Base-by-base conservation (phyloP, 306 rosid species). In the Hippophae tibetana region DNA sequence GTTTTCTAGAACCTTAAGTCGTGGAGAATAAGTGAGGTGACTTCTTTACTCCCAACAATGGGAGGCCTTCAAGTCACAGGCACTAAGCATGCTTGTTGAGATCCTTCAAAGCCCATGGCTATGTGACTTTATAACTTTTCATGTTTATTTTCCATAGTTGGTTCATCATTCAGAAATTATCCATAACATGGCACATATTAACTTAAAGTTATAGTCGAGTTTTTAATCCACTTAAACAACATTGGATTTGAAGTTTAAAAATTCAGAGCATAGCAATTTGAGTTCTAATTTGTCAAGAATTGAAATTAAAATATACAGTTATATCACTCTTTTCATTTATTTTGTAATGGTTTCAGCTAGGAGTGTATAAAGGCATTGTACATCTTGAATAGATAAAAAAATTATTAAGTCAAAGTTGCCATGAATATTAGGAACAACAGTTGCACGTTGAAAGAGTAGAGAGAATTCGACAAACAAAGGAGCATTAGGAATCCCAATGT, bases 101-200 rank as follows among this genome's bases (percentile, higher is more conserved):
- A 86, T 92, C 65, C 99, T 92, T 65, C 99, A 86, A 62, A 88
- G 97, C 69, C 99, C 99, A 6, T 85, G 95, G 99, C 81, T 92
- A 23, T 92, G 84, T 59, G 95, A 92, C 67, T 89, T 92, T 27
- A 86, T 92, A 81, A 93, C 99, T 60, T 88, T 8, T 14, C 11
- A 14, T 52, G 10, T 13, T 52, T 52, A 8, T 7, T 14, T 7
- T 14, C 6, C 43, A 41, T 23, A 13, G 60, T 8, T 41, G 44
- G 60, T 26, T 46, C 38, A 31, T 31, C 38, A 31, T 31, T 31
- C 5, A 4, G 38, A 31, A 31, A 31, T 1, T 31, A 31, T 18
- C 23, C 23, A 18, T 18, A 18, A 18, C 0, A 18, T 18, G 23
- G 23, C 1, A 31, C 3, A 31, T 31, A 31, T 31, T 31, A 31